Evolutionary conservation across 1,284 basidiomycete species (phyloP), one percentile per base, ranked within the genome.

Genomic region (Pyrrhoderma lamaoense): DNA sequence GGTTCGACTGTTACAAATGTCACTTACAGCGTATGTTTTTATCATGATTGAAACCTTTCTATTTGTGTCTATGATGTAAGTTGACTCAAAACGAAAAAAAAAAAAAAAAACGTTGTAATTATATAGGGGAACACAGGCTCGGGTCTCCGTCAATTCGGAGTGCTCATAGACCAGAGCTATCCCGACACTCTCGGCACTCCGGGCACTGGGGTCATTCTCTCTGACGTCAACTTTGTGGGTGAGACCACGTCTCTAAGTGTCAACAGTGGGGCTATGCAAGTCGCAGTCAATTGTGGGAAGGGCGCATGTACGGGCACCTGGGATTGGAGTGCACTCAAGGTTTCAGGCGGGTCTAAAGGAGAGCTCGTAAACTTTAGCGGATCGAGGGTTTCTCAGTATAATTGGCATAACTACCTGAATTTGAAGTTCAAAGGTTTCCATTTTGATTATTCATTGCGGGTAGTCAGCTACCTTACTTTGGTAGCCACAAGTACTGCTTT

Each of bases 151-250:
- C 14, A 58, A 18, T 78, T 69, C 45, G 76, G 75, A 39, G 58
- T 79, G 1, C 46, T 79, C 42, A 73, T 79, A 22, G 60, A 63
- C 47, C 61, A 77, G 67, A 75, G 72, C 51, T 79, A 79, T 52
- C 77, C 76, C 2, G 57, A 60, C 3, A 61, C 65, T 7, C 55
- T 72, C 11, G 70, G 70, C 21, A 70, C 65, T 1, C 75, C 77
- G n/a, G 77, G 77, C 42, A 72, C 62, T 7, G 77, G 77, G 7
- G 75, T 67, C 65, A 53, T 52, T 58, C 53, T 45, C 9, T 51
- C 43, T 44, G 16, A 47, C 25, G 43, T 43, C 22, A 40, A 38
- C 48, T 45, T 51, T 19, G 76, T 55, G 25, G 54, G 63, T 2
- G 64, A 64, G 0, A 58, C 58, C 18, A 74, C 66, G 9, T 63